Conservation (phyloP, 2,329 filamentous ascomycete species). For the Penicillium polonicum region DNA sequence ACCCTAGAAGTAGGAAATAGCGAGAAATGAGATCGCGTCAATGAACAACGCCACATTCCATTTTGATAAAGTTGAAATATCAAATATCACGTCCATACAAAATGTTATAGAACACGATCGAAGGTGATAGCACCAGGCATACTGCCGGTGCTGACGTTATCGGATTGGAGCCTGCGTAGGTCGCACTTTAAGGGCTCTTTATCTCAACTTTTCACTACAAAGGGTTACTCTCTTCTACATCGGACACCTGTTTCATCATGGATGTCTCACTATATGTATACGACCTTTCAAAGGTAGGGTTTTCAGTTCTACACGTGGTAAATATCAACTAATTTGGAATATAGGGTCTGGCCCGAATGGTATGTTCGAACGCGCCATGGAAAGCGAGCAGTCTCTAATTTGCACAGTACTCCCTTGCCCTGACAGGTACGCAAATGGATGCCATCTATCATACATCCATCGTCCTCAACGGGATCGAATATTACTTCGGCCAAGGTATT, state of each 20-base stretch:
- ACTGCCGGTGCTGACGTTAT: conserved; percentile 30
- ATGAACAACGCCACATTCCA: neutral
- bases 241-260: conserved; percentile 48
- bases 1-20: neutral
- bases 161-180: conserved; percentile 20
- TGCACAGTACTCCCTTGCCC: conserved; percentile 53
- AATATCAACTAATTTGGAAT: conserved; percentile 20
- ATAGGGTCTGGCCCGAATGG: conserved; percentile 56
- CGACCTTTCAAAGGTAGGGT: conserved; percentile 63
- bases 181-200: neutral
- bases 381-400: conserved; percentile 15
- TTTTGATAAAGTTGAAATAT: neutral
- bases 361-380: conserved; percentile 26
- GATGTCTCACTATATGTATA: conserved; percentile 76
- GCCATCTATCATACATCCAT: conserved; percentile 95
- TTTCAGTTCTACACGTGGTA: conserved; percentile 19
- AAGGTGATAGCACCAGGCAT: conserved; percentile 12
- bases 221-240: neutral
- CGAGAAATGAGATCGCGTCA: neutral
- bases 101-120: conserved; percentile 20
- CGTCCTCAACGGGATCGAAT: conserved; percentile 79
- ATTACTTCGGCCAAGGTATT: conserved; percentile 85
- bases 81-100: neutral
- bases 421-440: conserved; percentile 73
- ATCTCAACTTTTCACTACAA: neutral